Conservation (phyloP, 2,329 filamentous ascomycete species). For the Calonectria crousiana region DNA sequence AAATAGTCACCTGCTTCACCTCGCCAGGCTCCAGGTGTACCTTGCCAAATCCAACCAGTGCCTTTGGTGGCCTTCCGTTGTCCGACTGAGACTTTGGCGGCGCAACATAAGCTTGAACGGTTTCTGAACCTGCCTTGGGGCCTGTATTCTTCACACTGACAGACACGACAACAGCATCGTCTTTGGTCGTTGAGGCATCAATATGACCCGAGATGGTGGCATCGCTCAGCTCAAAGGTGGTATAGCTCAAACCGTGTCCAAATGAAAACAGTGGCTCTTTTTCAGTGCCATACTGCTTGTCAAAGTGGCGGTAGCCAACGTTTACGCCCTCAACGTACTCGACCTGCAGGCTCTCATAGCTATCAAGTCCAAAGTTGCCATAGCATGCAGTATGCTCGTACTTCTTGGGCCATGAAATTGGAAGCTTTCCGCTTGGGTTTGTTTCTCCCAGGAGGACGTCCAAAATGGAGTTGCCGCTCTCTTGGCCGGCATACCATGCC, state of each 20-base stretch:
- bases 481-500: slow-evolving; percentile 76
- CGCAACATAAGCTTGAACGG: slow-evolving; percentile 6
- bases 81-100: neutral
- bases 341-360: neutral
- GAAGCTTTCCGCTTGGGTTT: slow-evolving; percentile 23
- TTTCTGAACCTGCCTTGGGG: neutral
- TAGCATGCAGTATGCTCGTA: slow-evolving; percentile 19
- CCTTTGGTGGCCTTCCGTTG: neutral
- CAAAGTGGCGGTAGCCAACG: slow-evolving; percentile 20
- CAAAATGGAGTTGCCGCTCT: slow-evolving; percentile 74
- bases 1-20: neutral
- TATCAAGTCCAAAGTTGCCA: slow-evolving; percentile 15
- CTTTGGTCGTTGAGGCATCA: neutral
- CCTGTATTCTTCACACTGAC: neutral
- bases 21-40: neutral
- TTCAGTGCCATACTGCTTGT: neutral
- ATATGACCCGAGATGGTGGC: neutral
- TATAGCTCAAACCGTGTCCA: slow-evolving; percentile 17
- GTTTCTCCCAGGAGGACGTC: slow-evolving; percentile 61
- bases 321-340: slow-evolving; percentile 22
- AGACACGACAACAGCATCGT: neutral
- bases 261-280: slow-evolving; percentile 18
- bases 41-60: slow-evolving; percentile 6
- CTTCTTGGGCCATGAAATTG: slow-evolving; percentile 21
- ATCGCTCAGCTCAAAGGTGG: slow-evolving; percentile 3